These are phyloP conservation scores for Solidago caesia DNA, from an alignment of 129 eudicot genomes.

Conservation along the genomic window DNA sequence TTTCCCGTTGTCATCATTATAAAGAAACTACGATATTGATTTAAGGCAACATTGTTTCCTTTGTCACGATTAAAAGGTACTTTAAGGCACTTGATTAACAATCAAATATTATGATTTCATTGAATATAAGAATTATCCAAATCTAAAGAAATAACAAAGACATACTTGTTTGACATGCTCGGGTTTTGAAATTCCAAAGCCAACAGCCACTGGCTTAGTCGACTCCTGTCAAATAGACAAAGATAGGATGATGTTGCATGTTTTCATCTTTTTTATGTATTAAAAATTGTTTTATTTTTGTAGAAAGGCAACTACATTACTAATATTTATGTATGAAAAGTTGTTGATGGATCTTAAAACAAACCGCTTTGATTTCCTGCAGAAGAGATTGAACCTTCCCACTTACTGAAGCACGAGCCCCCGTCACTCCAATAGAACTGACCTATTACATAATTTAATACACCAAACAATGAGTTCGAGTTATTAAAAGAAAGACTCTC, in stretches of 20 bases:
- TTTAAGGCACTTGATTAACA: too few species aligned
- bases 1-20: too few species aligned
- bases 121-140: too few species aligned
- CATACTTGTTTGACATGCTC: slow-evolving; percentile 88
- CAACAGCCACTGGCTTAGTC: slow-evolving; percentile 89
- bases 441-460: slow-evolving; percentile 42
- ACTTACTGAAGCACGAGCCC: slow-evolving; percentile 80
- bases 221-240: slow-evolving; percentile 49
- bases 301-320: too few species aligned
- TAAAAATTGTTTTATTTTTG: neutral
- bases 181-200: slow-evolving; percentile 90
- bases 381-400: slow-evolving; percentile 67
- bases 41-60: too few species aligned
- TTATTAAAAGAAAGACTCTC: neutral
- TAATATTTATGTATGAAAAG: neutral
- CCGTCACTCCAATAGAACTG: slow-evolving; percentile 83
- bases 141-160: neutral
- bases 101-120: too few species aligned
- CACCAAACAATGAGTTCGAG: slow-evolving; percentile 4
- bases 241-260: neutral
- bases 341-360: slow-evolving; percentile 8
- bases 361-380: slow-evolving; percentile 77
- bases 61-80: too few species aligned
- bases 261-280: neutral
- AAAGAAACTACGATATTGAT: too few species aligned